Base-by-base conservation (phyloP, 331 rosid genomes). In the Ulmus americana region DNA sequence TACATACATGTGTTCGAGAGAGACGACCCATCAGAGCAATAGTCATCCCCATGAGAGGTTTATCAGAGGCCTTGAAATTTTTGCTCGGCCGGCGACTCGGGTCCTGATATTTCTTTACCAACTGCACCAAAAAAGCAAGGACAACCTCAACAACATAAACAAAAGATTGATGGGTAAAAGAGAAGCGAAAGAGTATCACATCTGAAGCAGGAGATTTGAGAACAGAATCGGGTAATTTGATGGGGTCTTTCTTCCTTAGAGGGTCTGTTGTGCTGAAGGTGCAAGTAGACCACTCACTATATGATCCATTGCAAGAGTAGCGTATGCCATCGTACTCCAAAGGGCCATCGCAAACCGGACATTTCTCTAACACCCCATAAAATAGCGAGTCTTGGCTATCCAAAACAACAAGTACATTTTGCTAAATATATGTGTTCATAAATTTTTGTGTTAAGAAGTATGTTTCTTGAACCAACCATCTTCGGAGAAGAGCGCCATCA, bases 11-110 rank as follows among this genome's bases (percentile, higher is more conserved):
- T 57, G 97, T 86, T 61, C 83, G 43, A 16, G 77, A 65, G 51
- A 87, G 95, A 70, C 90, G 95, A 10, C 97, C 97, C 78, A 83
- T 89, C 7, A 92, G 69, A 13, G 91, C 83, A 14, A 92, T 80
- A 73, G 64, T 76, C 88, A 87, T 83, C 68, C 91, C 95, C 7
- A 76, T 74, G 45, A 89, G 86, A 43, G 95, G 89, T 70, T 83
- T 85, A 67, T 76, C 88, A 4, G 83, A 75, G 28, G 61, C 73
- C 47, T 76, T 85, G 66, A 79, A 58, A 56, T 77, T 75, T 78
- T 80, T 80, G 6, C 55, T 77, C 8, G 83, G 85, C 58, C 86
- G 82, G 15, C 22, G 6, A 70, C 76, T 69, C 0, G 80, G 85
- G 43, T 85, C 88, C 69, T 77, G 88, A 67, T 85, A 79, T 57